Percentiles rank a stretch among this genome's conserved stretches.
Evolutionary conservation across 371 early-diverging fungal species (phyloP).

Genomic region (Lichtheimia ramosa): DNA sequence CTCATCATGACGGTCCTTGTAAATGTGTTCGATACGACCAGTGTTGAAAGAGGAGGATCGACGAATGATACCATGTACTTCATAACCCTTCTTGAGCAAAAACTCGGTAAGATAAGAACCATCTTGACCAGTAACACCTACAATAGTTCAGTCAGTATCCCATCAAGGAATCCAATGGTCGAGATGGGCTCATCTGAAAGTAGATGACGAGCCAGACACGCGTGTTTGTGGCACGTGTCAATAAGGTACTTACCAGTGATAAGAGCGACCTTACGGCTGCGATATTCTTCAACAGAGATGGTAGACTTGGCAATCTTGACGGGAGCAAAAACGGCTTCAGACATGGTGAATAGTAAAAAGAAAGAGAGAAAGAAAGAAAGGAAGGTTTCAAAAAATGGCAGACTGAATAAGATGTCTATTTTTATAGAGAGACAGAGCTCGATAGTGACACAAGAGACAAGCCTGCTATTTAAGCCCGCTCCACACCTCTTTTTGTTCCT

Average conservation of each 20-base stretch:
- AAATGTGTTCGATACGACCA: slow-evolving; percentile 75
- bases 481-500: neutral
- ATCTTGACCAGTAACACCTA: slow-evolving; percentile 82
- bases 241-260: slow-evolving; percentile 48
- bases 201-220: neutral
- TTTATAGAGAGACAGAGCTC: neutral
- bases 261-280: slow-evolving; percentile 60
- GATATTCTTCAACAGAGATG: slow-evolving; percentile 49
- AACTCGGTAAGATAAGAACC: slow-evolving; percentile 78
- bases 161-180: neutral
- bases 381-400: slow-evolving; percentile 9
- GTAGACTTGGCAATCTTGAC: slow-evolving; percentile 27
- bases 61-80: slow-evolving; percentile 80
- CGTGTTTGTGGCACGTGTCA: neutral
- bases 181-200: neutral
- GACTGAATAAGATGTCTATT: slow-evolving; percentile 15
- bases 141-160: neutral
- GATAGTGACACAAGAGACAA: neutral
- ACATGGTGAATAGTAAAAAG: slow-evolving; percentile 25
- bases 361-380: slow-evolving; percentile 7
- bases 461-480: slow-evolving; percentile 1
- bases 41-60: slow-evolving; percentile 81
- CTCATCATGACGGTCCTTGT: slow-evolving; percentile 63
- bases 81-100: slow-evolving; percentile 71
- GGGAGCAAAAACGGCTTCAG: slow-evolving; percentile 28